Evolutionary conservation across 1,139 yeast genomes (phyloP).

Genomic region (Yamadazyma trypodendri): DNA sequence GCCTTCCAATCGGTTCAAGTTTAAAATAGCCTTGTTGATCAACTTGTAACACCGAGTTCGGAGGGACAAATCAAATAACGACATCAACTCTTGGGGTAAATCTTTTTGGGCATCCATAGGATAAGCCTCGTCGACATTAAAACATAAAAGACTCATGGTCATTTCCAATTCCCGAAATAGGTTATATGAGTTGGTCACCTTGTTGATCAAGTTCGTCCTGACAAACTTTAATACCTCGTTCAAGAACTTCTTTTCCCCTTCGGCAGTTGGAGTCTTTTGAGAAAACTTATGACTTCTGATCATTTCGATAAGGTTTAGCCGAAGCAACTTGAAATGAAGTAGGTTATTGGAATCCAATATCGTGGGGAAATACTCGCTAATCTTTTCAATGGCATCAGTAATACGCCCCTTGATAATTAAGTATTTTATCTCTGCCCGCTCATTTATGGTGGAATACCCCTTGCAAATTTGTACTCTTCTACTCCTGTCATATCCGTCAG

Average conservation of each 20-base stretch:
- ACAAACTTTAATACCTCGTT: conserved; percentile 59
- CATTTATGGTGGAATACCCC: conserved; percentile 50
- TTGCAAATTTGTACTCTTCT: conserved; percentile 11
- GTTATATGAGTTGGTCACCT: conserved; percentile 51
- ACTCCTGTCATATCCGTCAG: background rate
- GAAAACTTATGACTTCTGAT: conserved; percentile 49
- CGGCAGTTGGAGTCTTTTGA: conserved; percentile 19
- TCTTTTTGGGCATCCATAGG: conserved; percentile 38
- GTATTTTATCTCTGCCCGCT: conserved; percentile 48
- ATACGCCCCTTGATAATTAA: conserved; percentile 51
- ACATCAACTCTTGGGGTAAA: conserved; percentile 52
- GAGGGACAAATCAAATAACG: conserved; percentile 51
- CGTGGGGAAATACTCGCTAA: conserved; percentile 52
- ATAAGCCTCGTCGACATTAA: conserved; percentile 40
- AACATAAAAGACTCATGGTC: conserved; percentile 68
- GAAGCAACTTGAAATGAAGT: conserved; percentile 60
- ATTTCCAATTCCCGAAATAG: conserved; percentile 63
- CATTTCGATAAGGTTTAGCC: conserved; percentile 64
- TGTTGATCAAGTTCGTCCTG: conserved; percentile 55
- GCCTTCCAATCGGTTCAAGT: conserved; percentile 20
- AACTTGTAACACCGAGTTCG: conserved; percentile 58
- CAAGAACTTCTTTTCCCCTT: conserved; percentile 49
- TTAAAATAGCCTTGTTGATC: conserved; percentile 52
- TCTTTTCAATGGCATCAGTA: conserved; percentile 43
- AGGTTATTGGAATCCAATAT: conserved; percentile 54